Evolutionary conservation across 495 filamentous ascomycete species (phyloP).

Genomic region (Xylaria cubensis): DNA sequence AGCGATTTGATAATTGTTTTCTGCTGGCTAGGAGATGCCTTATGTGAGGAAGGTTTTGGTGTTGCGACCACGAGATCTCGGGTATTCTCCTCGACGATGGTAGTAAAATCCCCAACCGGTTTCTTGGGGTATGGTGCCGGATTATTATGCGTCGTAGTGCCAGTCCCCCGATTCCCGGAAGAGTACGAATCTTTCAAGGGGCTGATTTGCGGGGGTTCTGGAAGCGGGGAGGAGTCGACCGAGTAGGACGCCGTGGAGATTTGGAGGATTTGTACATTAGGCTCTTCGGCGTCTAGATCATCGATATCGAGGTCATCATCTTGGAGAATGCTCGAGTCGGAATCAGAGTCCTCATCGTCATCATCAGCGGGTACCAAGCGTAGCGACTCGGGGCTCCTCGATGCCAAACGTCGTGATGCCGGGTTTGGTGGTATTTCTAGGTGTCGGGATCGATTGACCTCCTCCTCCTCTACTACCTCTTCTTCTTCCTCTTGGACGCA

Average conservation of each 20-base stretch:
- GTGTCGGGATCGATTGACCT: conserved; percentile 7
- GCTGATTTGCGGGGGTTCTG: conserved; percentile 49
- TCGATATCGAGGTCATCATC: conserved; percentile 56
- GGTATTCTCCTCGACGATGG: conserved; percentile 55
- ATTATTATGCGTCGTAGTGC: conserved; percentile 1
- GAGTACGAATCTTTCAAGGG: conserved; percentile 56
- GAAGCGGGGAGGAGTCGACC: conserved; percentile 40
- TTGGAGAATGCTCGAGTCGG: conserved; percentile 57
- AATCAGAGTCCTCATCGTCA: conserved; percentile 50
- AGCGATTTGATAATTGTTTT: not conserved
- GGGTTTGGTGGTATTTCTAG: conserved; percentile 36
- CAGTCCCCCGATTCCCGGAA: conserved; percentile 49
- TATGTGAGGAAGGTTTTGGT: conserved; percentile 41
- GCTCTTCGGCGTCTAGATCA: conserved; percentile 55
- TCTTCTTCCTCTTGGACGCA: conserved; percentile 47
- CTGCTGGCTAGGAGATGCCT: conserved; percentile 32
- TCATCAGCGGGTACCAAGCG: conserved; percentile 44
- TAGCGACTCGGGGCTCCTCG: conserved; percentile 39
- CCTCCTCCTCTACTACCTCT: conserved; percentile 43
- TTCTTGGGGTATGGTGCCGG: conserved; percentile 32
- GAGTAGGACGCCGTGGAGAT: conserved; percentile 43
- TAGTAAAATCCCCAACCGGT: conserved; percentile 42
- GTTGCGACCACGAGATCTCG: conserved; percentile 42
- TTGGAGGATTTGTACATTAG: conserved; percentile 56
- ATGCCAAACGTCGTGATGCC: conserved; percentile 28